phyloP scores from a whole-genome alignment of 2,329 filamentous ascomycete species.

The Colletotrichum gloeosporioides region DNA sequence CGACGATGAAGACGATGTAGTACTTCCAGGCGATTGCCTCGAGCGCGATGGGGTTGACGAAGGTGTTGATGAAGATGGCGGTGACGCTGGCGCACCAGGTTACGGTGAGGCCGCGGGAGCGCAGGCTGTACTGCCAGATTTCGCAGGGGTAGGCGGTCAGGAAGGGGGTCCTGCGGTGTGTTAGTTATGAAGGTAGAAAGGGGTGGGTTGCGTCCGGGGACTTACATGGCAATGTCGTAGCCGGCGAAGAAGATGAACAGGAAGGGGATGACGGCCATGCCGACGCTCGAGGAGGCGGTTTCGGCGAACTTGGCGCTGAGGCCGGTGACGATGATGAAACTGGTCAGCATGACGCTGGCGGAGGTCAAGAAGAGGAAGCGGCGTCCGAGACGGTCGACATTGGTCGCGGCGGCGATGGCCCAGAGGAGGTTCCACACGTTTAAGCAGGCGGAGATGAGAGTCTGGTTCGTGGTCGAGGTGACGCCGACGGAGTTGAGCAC shows the following conservation, averaged over 20 bases:
- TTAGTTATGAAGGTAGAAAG: background rate
- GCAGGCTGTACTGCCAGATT: slow-evolving; percentile 15
- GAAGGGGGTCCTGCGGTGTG: background rate
- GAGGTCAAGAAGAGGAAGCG: slow-evolving; percentile 16
- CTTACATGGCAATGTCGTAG: slow-evolving; percentile 21
- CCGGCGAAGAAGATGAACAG: slow-evolving; percentile 45
- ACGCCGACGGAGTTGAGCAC: slow-evolving; percentile 28
- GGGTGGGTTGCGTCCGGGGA: background rate
- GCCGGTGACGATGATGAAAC: slow-evolving; percentile 15
- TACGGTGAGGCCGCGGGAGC: slow-evolving; percentile 7
- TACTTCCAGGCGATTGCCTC: slow-evolving; percentile 47
- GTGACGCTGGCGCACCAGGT: slow-evolving; percentile 10
- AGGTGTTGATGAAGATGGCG: slow-evolving; percentile 30
- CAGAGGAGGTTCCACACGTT: slow-evolving; percentile 21
- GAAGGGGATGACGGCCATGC: slow-evolving; percentile 36
- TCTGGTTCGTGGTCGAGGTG: slow-evolving; percentile 38
- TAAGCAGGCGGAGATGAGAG: slow-evolving; percentile 33
- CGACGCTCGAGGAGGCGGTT: slow-evolving; percentile 25
- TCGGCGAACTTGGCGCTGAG: slow-evolving; percentile 21
- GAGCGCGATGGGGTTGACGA: slow-evolving; percentile 49
- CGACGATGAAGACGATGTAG: slow-evolving; percentile 48
- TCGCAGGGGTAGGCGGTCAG: slow-evolving; percentile 15
- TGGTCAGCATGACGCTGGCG: slow-evolving; percentile 11
- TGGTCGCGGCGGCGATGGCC: slow-evolving; percentile 15
- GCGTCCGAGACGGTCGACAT: slow-evolving; percentile 15